Evolutionary conservation across 2,329 filamentous ascomycete species (phyloP).

Genomic region (Aspergillus persii): DNA sequence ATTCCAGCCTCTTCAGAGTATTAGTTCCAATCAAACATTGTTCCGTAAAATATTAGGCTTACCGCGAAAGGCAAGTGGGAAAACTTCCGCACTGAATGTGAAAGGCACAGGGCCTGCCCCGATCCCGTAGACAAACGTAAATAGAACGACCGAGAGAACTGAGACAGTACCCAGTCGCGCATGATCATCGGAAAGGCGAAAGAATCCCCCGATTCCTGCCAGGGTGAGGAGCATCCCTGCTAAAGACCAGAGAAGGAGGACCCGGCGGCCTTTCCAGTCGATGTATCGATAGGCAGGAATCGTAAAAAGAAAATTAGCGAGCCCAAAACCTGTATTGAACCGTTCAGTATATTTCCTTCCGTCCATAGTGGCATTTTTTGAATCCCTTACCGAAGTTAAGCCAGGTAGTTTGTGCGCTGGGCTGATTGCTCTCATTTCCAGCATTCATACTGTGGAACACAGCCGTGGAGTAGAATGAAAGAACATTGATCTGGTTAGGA

Average conservation of each 20-base stretch:
- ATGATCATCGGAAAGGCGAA: constrained; percentile 13
- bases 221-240: constrained; percentile 27
- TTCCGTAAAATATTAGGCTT: neutral
- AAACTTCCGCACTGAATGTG: constrained; percentile 24
- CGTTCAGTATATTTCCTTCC: neutral
- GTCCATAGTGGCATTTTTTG: neutral
- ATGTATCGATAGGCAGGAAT: constrained; percentile 29
- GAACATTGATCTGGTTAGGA: constrained; percentile 24
- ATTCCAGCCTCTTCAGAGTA: constrained; percentile 21
- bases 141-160: constrained; percentile 25
- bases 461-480: constrained; percentile 29
- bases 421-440: constrained; percentile 1
- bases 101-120: constrained; percentile 38
- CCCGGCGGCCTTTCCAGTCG: constrained; percentile 25
- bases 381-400: constrained; percentile 22
- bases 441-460: constrained; percentile 15
- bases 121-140: constrained; percentile 46
- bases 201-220: constrained; percentile 23
- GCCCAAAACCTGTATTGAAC: constrained; percentile 20
- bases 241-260: constrained; percentile 27
- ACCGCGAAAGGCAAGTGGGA: constrained; percentile 23
- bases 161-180: constrained; percentile 21
- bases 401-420: constrained; percentile 8
- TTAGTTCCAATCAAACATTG: neutral
- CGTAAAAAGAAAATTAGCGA: constrained; percentile 30